phyloP scores from a whole-genome alignment of 108 stramenopile species.

The Pseudonitzschia pungens region DNA sequence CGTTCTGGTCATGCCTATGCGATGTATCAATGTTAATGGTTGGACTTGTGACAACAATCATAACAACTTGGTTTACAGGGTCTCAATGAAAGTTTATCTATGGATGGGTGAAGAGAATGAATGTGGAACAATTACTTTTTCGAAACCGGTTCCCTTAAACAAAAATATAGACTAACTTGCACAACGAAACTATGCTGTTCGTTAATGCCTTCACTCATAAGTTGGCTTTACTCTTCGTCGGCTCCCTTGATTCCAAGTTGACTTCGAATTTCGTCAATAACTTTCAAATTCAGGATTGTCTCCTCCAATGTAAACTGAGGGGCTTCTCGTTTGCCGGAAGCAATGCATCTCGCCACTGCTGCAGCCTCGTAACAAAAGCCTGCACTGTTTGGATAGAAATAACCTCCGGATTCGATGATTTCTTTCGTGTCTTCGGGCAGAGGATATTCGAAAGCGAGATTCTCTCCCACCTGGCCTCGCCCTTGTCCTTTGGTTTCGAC shows the following conservation, averaged over 20 bases:
- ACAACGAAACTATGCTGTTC: neutral
- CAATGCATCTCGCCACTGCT: slow-evolving; percentile 79
- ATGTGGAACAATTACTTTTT: neutral
- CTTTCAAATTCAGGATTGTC: slow-evolving; percentile 43
- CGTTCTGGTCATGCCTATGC: neutral
- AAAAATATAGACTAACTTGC: neutral
- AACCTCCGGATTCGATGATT: slow-evolving; percentile 61
- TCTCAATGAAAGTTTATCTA: neutral
- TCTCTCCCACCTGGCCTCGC: slow-evolving; percentile 39
- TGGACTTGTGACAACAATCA: slow-evolving; percentile 10
- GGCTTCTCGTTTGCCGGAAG: slow-evolving; percentile 61
- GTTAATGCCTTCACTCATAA: neutral
- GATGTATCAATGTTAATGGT: slow-evolving; percentile 19
- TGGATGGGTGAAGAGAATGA: neutral
- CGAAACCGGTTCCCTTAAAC: neutral
- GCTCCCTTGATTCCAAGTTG: slow-evolving; percentile 58
- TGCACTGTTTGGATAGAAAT: slow-evolving; percentile 75
- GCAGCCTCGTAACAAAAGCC: slow-evolving; percentile 85
- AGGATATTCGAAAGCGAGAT: slow-evolving; percentile 45
- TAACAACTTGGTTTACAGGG: slow-evolving; percentile 9
- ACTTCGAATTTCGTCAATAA: slow-evolving; percentile 55
- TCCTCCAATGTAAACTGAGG: slow-evolving; percentile 71
- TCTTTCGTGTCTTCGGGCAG: slow-evolving; percentile 61
- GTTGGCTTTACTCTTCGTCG: slow-evolving; percentile 16
- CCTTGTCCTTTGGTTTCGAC: slow-evolving; percentile 50